Evolutionary conservation across 2,329 filamentous ascomycete species (phyloP).

Genomic region (Fusarium sublunatum): DNA sequence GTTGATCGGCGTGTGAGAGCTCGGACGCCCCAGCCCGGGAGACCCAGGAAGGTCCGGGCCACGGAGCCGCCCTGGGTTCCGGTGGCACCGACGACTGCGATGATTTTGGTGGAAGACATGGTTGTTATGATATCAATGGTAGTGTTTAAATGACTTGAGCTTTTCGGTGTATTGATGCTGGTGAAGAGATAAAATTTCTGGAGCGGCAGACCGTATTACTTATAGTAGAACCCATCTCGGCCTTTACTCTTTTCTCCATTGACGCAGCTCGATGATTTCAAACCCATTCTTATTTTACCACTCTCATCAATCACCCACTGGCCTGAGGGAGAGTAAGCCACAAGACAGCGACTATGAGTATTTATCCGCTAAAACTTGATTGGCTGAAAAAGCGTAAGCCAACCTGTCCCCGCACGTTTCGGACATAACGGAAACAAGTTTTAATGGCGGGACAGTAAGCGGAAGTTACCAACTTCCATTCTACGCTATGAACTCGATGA

Average conservation of each 20-base stretch:
- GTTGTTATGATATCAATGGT: not conserved
- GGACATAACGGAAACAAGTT: constrained; percentile 6
- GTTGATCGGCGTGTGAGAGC: constrained; percentile 57
- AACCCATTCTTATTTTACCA: not conserved
- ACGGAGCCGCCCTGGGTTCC: constrained; percentile 63
- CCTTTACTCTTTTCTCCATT: too few relatives aligned
- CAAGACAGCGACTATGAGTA: not conserved
- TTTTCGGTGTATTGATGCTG: not conserved
- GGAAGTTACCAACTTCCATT: too few relatives aligned
- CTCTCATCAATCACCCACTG: constrained; percentile 5
- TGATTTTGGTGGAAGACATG: constrained; percentile 44
- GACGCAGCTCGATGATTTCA: not conserved
- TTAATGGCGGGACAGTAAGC: too few relatives aligned
- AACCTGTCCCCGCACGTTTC: not conserved
- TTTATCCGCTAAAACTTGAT: not conserved
- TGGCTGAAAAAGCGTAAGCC: constrained; percentile 40
- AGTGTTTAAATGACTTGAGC: not conserved
- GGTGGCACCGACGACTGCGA: constrained; percentile 60
- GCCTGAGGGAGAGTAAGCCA: constrained; percentile 17
- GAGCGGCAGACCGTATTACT: accelerated
- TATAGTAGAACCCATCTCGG: not conserved
- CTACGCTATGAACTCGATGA: too few relatives aligned
- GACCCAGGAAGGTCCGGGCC: constrained; percentile 54
- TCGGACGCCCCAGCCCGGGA: constrained; percentile 55
- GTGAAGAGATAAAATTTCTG: not conserved